phyloP scores from a whole-genome alignment of 2,329 filamentous ascomycete species.

The Cordyceps fumosorosea region DNA sequence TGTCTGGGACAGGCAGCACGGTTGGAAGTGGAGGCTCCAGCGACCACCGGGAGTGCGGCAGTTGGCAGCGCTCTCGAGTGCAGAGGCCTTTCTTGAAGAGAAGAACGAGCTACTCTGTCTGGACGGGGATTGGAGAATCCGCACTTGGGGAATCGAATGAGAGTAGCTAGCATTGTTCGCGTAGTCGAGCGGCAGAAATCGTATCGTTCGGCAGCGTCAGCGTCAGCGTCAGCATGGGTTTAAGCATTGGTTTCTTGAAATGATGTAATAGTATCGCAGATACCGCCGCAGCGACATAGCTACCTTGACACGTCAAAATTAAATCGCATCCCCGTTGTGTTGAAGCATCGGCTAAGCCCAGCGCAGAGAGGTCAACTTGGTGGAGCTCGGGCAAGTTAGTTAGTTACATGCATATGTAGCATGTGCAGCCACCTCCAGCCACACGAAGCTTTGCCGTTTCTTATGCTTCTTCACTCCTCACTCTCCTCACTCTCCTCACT shows the following conservation, averaged over 20 bases:
- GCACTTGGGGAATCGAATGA: not conserved
- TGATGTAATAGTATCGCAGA: too few relatives aligned
- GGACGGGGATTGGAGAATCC: conserved; percentile 4
- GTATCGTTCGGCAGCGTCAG: not conserved
- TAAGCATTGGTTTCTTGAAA: too few relatives aligned
- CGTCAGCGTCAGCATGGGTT: too few relatives aligned
- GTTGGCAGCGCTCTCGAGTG: not conserved
- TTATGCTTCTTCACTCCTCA: not conserved
- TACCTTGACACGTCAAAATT: too few relatives aligned
- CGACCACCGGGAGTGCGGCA: not conserved
- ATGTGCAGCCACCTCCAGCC: too few relatives aligned
- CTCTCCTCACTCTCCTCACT: not conserved
- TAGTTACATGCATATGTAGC: too few relatives aligned
- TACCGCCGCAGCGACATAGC: too few relatives aligned
- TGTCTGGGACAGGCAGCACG: conserved; percentile 3
- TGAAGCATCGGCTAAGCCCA: too few relatives aligned
- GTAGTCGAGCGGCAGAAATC: not conserved
- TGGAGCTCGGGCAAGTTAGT: too few relatives aligned
- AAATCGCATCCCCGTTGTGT: too few relatives aligned
- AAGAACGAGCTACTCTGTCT: not conserved
- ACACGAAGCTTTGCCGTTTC: too few relatives aligned
- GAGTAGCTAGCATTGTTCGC: not conserved
- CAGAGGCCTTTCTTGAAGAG: conserved; percentile 4
- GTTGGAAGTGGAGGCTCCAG: conserved; percentile 1
- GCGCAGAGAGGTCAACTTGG: too few relatives aligned